Evolutionary conservation across 169 alveolate genomes (phyloP).

Genomic region (Theileria annulata): DNA sequence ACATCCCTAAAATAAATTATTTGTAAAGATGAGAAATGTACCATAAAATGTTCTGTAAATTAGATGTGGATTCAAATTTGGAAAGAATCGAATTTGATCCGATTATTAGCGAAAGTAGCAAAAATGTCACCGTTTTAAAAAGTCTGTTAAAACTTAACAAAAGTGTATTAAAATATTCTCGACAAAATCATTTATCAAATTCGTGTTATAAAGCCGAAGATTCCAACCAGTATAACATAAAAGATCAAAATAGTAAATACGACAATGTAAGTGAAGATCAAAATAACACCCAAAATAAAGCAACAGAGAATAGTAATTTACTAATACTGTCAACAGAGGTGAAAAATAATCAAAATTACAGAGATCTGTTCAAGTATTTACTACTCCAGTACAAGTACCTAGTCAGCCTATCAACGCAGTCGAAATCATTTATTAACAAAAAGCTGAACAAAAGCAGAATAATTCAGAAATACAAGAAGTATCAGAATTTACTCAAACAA

Average conservation of each 20-base stretch:
- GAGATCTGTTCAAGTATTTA: background rate
- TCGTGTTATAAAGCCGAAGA: background rate
- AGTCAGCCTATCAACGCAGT: background rate
- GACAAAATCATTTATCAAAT: background rate
- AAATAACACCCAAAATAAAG: background rate
- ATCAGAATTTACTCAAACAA: background rate
- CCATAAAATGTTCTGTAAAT: slow-evolving; percentile 10
- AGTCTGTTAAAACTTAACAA: background rate
- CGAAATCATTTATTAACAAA: background rate
- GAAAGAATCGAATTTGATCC: background rate
- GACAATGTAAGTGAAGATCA: background rate
- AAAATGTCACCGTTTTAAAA: background rate
- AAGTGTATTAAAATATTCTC: background rate
- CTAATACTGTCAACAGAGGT: background rate
- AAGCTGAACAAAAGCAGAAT: background rate
- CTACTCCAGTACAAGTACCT: background rate
- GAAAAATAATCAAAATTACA: background rate
- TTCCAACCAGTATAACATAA: background rate
- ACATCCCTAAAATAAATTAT: background rate
- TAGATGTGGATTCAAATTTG: slow-evolving; percentile 11
- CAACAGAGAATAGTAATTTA: background rate
- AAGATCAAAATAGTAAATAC: background rate
- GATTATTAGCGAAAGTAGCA: background rate
- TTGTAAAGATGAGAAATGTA: slow-evolving; percentile 2
- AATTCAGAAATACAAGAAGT: background rate